Evolutionary conservation across 345 rosid species (phyloP).

Genomic region (Reutealis trisperma): DNA sequence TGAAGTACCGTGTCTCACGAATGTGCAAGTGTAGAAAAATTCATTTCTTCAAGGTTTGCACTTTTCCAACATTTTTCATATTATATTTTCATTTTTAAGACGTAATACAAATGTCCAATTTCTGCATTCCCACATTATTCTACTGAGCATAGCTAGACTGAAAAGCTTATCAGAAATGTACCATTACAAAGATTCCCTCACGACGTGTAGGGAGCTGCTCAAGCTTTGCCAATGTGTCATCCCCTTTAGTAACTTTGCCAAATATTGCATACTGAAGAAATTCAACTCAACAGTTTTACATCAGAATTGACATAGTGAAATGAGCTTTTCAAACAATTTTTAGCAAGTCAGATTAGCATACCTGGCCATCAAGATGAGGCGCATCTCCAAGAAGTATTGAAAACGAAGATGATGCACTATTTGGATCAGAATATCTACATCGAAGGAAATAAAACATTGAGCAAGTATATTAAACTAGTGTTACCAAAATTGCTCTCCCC

Average conservation of each 20-base stretch:
- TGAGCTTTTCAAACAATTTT: constrained; percentile 5
- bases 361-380: constrained; percentile 92
- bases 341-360: constrained; percentile 29
- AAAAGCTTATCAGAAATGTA: constrained; percentile 33
- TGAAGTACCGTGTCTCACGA: background rate
- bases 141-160: background rate
- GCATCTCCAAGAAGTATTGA: constrained; percentile 97
- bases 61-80: background rate
- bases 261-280: constrained; percentile 83
- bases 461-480: background rate
- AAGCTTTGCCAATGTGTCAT: constrained; percentile 80
- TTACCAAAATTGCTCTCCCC: background rate
- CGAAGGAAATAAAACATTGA: constrained; percentile 9
- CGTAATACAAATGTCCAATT: background rate
- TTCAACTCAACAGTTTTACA: constrained; percentile 15
- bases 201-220: constrained; percentile 87
- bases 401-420: constrained; percentile 89
- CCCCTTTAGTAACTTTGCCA: constrained; percentile 94
- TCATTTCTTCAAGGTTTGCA: too few species aligned
- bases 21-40: background rate
- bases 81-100: background rate
- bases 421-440: constrained; percentile 73
- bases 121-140: background rate
- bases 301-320: constrained; percentile 20
- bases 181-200: constrained; percentile 96